Evolutionary conservation across 2,329 filamentous ascomycete species (phyloP), one percentile per base, ranked within the genome.

Genomic region (Penicillium brasilianum): DNA sequence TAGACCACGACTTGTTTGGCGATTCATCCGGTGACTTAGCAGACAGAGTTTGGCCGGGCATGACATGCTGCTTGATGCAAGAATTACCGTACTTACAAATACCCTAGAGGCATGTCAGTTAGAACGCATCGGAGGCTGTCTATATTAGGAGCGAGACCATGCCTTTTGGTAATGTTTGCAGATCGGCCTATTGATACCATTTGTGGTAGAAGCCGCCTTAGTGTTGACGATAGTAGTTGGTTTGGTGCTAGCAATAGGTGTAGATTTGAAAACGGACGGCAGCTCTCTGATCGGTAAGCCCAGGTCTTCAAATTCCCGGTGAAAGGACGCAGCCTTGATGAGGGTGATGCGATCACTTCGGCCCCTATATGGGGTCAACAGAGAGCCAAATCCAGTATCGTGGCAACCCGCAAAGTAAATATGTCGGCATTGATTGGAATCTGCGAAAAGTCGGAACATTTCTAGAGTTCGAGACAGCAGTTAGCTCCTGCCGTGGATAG

Each of bases 341-440:
- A 88, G 81, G 0, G 85, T 88, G 60, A 88, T 81, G 54, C 81
- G 80, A 25, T 84, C 79, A 8, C 74, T 72, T 59, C 81, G 78
- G 46, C 81, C 82, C 46, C 75, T 76, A 66, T 84, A 84, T 8
- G 83, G 83, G 5, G 80, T 83, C 28, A 89, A 76, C 51, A 87
- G 80, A 8, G 84, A 81, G 49, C 87, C 74, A 69, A 88, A 88
- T 54, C 83, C 82, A 25, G 78, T 78, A 66, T 89, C 85, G 65
- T 88, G 86, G 67, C 87, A 89, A 41, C 83, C 86, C 5, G 85
- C 87, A 59, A 88, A 85, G 68, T 85, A 85, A 37, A 90, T 86
- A 69, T 88, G 87, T 66, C 85, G 86, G 76, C 87, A 90, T 68
- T 88, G 84, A 3, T 80, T 75, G 66, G 85, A 86, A 49, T 87